Evolutionary conservation across 345 rosid genomes (phyloP).

Genomic region (Physaria fendleri): DNA sequence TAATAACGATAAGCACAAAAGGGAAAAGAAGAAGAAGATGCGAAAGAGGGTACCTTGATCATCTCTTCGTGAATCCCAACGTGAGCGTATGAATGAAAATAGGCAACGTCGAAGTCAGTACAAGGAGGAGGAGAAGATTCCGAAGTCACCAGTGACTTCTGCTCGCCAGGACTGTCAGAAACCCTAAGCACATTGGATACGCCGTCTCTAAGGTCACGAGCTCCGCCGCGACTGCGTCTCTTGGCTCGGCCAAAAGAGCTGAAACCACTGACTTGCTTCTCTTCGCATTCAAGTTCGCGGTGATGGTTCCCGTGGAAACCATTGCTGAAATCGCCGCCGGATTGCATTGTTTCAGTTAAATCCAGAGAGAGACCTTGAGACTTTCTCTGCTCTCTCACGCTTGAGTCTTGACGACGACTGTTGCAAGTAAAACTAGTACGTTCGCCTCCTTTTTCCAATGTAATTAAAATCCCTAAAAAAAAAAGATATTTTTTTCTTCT

Average conservation of each 20-base stretch:
- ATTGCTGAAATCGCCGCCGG: conserved; percentile 41
- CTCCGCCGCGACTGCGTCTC: conserved; percentile 26
- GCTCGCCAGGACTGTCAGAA: conserved; percentile 32
- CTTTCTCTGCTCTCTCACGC: conserved; percentile 12
- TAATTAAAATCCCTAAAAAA: not conserved
- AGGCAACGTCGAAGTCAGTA: conserved; percentile 87
- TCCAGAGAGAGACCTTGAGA: conserved; percentile 13
- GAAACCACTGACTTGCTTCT: conserved; percentile 9
- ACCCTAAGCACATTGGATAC: conserved; percentile 39
- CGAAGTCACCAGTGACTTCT: conserved; percentile 12
- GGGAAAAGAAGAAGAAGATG: not conserved
- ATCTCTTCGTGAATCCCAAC: conserved; percentile 94
- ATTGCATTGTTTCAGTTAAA: conserved; percentile 36
- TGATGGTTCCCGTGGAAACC: conserved; percentile 49
- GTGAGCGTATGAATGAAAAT: conserved; percentile 86
- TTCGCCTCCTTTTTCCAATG: not conserved
- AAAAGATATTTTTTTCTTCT: not conserved
- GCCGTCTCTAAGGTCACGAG: conserved; percentile 18
- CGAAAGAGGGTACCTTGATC: conserved; percentile 54
- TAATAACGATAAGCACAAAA: not conserved
- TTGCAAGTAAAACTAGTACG: not conserved
- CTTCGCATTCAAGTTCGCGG: conserved; percentile 26
- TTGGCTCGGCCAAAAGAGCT: conserved; percentile 17
- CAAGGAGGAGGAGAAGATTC: conserved; percentile 38
- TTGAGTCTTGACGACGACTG: conserved; percentile 25